phyloP scores from a whole-genome alignment of 192 early-diverging fungal species.

The Blastocladiella britannica region DNA sequence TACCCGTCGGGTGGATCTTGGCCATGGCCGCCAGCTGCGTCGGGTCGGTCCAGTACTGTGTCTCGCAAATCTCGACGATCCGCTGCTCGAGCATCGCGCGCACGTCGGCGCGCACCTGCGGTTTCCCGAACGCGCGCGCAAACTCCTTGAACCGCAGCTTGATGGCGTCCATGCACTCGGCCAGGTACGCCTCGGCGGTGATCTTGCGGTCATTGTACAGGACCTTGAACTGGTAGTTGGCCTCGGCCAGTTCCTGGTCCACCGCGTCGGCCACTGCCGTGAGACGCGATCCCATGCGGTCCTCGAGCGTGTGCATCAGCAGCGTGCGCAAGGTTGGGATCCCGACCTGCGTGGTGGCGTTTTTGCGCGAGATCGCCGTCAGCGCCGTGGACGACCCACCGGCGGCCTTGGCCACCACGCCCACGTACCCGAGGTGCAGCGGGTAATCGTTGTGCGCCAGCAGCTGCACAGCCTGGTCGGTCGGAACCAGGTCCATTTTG shows the following conservation, averaged over 20 bases:
- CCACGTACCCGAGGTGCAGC: constrained; percentile 83
- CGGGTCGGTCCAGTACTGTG: constrained; percentile 78
- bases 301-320: constrained; percentile 75
- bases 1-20: constrained; percentile 19
- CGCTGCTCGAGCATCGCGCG: constrained; percentile 76
- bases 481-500: constrained; percentile 73
- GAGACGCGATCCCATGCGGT: constrained; percentile 70
- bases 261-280: constrained; percentile 74
- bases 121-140: constrained; percentile 74
- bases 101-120: constrained; percentile 78
- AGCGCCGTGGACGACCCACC: constrained; percentile 1
- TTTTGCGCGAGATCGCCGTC: background rate
- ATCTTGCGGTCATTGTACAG: constrained; percentile 92
- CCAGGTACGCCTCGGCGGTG: constrained; percentile 85
- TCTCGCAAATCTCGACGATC: constrained; percentile 72
- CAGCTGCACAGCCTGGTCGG: constrained; percentile 51
- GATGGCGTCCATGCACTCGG: constrained; percentile 76
- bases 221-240: constrained; percentile 94
- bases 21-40: constrained; percentile 40
- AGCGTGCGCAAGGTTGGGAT: constrained; percentile 64
- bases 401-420: constrained; percentile 68
- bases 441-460: constrained; percentile 84
- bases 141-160: constrained; percentile 94
- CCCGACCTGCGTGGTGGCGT: constrained; percentile 45
- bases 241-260: constrained; percentile 83